Evolutionary conservation across 805 yeast species (phyloP).

Genomic region (Aciculoconidium aculeatum): DNA sequence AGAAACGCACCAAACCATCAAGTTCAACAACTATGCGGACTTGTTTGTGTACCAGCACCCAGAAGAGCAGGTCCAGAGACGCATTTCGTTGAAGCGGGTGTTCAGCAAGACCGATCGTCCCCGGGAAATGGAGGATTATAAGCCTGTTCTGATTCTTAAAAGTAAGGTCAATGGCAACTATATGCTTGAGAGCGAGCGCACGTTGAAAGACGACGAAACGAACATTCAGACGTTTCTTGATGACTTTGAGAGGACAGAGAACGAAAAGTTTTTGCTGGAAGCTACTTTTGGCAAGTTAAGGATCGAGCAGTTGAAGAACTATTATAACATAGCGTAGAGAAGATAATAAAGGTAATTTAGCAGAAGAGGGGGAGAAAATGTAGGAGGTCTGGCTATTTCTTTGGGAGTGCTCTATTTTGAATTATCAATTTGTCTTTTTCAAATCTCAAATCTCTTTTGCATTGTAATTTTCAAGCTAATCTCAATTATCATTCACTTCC

Average conservation of each 20-base stretch:
- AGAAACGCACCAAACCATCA: slow-evolving; percentile 5
- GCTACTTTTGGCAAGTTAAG: slow-evolving; percentile 4
- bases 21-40: slow-evolving; percentile 12
- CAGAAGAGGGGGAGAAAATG: neutral
- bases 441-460: too few species aligned
- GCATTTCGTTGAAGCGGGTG: too few species aligned
- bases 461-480: too few species aligned
- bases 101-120: too few species aligned
- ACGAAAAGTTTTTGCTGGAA: slow-evolving; percentile 4
- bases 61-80: too few species aligned
- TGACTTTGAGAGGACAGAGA: slow-evolving; percentile 7
- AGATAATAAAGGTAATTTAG: neutral
- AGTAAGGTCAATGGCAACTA: slow-evolving; percentile 20
- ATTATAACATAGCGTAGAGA: slow-evolving; percentile 2
- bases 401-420: neutral
- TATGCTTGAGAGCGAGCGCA: slow-evolving; percentile 12
- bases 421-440: neutral
- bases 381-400: too few species aligned
- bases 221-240: slow-evolving; percentile 6
- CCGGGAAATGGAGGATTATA: too few species aligned
- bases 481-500: too few species aligned
- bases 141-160: too few species aligned
- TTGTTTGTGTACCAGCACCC: slow-evolving; percentile 10
- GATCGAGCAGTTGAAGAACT: slow-evolving; percentile 6
- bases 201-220: slow-evolving; percentile 5